Conservation (phyloP, 352 stramenopile genomes). For the Phytophthora sp. region DNA sequence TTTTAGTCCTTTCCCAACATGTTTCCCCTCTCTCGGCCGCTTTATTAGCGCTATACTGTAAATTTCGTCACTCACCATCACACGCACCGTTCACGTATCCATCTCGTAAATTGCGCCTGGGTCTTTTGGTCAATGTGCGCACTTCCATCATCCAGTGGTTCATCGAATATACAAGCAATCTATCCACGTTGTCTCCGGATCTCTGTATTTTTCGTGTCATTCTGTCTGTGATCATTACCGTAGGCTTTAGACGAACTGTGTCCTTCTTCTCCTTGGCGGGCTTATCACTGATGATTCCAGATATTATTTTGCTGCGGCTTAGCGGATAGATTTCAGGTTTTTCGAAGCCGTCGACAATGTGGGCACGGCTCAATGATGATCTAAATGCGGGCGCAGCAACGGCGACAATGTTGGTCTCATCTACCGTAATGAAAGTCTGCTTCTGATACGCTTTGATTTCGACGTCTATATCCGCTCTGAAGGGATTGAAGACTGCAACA, state of each 20-base stretch:
- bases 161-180: too few species aligned
- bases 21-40: too few species aligned
- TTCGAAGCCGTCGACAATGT: background rate
- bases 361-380: background rate
- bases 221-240: background rate
- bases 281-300: background rate
- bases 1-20: too few species aligned
- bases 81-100: too few species aligned
- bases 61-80: too few species aligned
- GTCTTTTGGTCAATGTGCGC: too few species aligned
- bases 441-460: background rate
- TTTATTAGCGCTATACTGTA: too few species aligned
- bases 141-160: too few species aligned
- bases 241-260: background rate
- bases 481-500: background rate
- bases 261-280: background rate
- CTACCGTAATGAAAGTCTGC: background rate
- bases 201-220: too few species aligned
- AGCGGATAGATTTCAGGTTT: background rate
- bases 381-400: background rate
- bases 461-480: background rate
- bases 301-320: too few species aligned
- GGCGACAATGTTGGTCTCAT: background rate
- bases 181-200: too few species aligned
- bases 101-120: too few species aligned